A percentile compares a stretch with the other conserved stretches of the same genome.
These are phyloP conservation scores for Coniochaeta ligniaria DNA, from an alignment of 2,329 filamentous ascomycete species.

Conservation along the genomic window DNA sequence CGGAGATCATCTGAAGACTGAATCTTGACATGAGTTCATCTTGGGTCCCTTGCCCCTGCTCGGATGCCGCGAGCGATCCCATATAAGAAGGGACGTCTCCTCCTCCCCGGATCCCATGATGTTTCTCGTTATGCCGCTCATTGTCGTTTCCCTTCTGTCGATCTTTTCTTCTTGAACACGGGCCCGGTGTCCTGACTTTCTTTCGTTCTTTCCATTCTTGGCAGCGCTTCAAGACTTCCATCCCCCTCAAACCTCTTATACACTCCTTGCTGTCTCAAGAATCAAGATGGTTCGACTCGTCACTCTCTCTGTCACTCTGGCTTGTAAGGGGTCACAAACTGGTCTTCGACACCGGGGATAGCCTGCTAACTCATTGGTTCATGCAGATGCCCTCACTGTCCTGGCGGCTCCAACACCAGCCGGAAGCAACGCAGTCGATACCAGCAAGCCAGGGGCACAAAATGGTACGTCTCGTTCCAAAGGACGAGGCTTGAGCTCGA, in stretches of 20 bases:
- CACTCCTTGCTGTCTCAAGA: not conserved
- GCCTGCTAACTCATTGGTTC: not conserved
- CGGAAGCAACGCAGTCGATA: constrained; percentile 9
- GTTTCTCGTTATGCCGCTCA: not conserved
- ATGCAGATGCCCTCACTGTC: not conserved
- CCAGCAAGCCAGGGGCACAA: not conserved
- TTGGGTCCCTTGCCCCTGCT: not conserved
- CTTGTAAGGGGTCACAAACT: not conserved
- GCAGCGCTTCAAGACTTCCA: not conserved
- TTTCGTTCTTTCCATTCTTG: not conserved
- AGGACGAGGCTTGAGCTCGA: not conserved
- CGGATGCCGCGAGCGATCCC: not conserved
- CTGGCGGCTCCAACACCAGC: not conserved
- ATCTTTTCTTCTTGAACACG: not conserved
- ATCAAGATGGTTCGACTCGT: not conserved
- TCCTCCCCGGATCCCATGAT: not conserved
- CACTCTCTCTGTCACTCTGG: not conserved
- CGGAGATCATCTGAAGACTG: not conserved
- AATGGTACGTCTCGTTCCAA: not conserved
- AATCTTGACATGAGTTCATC: not conserved
- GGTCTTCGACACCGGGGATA: not conserved
- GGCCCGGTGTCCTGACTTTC: constrained; percentile 1
- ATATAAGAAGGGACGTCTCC: not conserved
- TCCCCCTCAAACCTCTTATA: not conserved
- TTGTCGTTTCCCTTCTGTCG: not conserved